A percentile compares a stretch with the other conserved stretches of the same genome.
phyloP scores from a whole-genome alignment of 2,329 filamentous ascomycete species.

The Fusarium sp. region DNA sequence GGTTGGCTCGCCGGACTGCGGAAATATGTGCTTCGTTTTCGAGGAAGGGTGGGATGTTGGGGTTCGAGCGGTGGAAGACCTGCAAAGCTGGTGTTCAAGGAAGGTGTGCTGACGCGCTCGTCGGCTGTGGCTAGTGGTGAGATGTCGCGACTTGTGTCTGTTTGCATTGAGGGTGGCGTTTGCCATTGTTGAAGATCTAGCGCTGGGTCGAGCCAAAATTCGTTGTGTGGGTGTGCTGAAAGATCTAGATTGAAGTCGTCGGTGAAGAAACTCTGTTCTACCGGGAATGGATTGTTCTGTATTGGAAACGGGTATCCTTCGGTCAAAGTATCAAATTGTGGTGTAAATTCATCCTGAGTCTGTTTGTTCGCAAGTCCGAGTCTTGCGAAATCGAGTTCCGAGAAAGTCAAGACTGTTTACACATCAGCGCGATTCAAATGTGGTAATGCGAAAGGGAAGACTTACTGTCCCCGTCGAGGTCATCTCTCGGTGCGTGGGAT shows the following conservation, averaged over 20 bases:
- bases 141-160: background rate
- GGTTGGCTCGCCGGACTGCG: slow-evolving; percentile 7
- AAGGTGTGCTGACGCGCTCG: background rate
- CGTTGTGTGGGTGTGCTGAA: background rate
- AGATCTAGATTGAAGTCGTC: background rate
- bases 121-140: background rate
- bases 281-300: background rate
- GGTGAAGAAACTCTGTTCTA: background rate
- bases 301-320: background rate
- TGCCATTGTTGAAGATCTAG: background rate
- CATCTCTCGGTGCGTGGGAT: background rate
- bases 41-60: slow-evolving; percentile 16
- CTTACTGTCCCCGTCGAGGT: slow-evolving; percentile 33
- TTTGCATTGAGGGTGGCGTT: background rate
- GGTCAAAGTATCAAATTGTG: fast-evolving
- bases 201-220: slow-evolving; percentile 6
- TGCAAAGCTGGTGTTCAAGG: background rate
- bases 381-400: slow-evolving; percentile 34
- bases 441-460: fast-evolving
- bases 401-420: slow-evolving; percentile 28
- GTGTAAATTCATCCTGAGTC: background rate
- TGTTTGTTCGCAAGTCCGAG: slow-evolving; percentile 9
- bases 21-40: slow-evolving; percentile 26
- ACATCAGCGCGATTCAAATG: slow-evolving; percentile 1
- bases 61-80: background rate